Base-by-base conservation (phyloP, 2,329 filamentous ascomycete genomes). In the Thielaviopsis cerberus region DNA sequence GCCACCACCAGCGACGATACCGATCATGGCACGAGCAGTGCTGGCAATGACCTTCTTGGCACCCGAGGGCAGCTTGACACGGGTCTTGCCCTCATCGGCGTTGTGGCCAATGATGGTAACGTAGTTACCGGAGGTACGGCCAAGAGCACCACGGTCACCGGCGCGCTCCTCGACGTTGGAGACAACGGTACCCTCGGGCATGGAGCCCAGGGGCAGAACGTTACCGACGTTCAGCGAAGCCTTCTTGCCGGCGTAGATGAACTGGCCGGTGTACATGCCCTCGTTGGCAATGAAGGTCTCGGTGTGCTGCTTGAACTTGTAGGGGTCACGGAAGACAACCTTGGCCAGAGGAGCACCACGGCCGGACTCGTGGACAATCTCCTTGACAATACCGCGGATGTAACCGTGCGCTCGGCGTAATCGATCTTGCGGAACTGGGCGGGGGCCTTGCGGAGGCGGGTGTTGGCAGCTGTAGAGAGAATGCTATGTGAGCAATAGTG, bases 251-350 rank as follows among this genome's bases (percentile, higher is more conserved):
- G 91, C 92, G 78, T 98, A 98, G 85, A 98, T 89, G 83, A 98
- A 98, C 78, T 98, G 92, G 74, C 92, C 92, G 67, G 92, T 96
- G 88, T 97, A 98, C 90, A 97, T 96, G 80, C 92, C 92, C 82
- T 97, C 92, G 79, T 97, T 98, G 77, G 92, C 92, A 73, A 98
- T 98, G 85, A 98, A 96, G 68, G 92, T 98, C 85, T 98, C 90
- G 75, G 86, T 91, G 74, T 89, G 79, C 73, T 90, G 85, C 85
- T 94, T 95, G 86, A 88, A 97, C 76, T 84, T 83, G 86, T 98
- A 98, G 69, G 92, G 89, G 77, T 94, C 87, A 70, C 92, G 90
- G 88, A 98, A 98, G 69, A 82, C 78, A 71, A 98, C 90, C 77
- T 88, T 88, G 73, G 92, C 92, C 72, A 98, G 88, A 69, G 92